These are phyloP conservation scores for Coprinellus micaceus DNA, from an alignment of 768 basidiomycete species.

Conservation along the genomic window DNA sequence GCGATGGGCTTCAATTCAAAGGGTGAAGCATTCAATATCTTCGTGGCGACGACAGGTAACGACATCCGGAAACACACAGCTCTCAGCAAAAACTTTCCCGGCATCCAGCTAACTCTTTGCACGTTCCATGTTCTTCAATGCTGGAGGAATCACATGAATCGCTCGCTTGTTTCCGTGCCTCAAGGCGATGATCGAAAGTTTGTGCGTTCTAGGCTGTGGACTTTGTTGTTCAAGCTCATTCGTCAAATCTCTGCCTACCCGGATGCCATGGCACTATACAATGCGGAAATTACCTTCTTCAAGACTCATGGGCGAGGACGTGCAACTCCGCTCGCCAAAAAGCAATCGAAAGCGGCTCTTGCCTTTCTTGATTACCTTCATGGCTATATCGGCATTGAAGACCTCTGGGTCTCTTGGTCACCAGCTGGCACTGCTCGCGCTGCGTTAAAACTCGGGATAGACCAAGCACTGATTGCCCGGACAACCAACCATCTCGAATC, in stretches of 20 bases:
- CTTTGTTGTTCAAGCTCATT: constrained; percentile 18
- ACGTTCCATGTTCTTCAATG: constrained; percentile 32
- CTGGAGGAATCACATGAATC: constrained; percentile 29
- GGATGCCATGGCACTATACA: constrained; percentile 16
- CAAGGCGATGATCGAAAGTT: constrained; percentile 20
- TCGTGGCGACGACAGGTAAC: constrained; percentile 26
- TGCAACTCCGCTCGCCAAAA: constrained; percentile 8
- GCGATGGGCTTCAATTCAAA: constrained; percentile 14
- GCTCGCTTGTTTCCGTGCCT: constrained; percentile 20
- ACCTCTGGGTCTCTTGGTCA: constrained; percentile 29
- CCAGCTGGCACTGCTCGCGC: constrained; percentile 21
- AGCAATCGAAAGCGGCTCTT: constrained; percentile 17
- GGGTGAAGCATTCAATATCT: constrained; percentile 16
- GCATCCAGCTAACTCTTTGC: constrained; percentile 29
- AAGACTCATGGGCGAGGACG: constrained; percentile 2
- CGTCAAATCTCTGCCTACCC: constrained; percentile 20
- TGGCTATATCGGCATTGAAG: constrained; percentile 12
- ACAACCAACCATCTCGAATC: constrained; percentile 35
- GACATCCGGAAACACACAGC: constrained; percentile 23
- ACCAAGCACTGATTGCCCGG: constrained; percentile 18
- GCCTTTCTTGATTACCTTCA: constrained; percentile 20
- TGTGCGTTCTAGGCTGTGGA: constrained; percentile 14
- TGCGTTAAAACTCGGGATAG: constrained; percentile 17
- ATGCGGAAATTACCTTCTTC: constrained; percentile 16
- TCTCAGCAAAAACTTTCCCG: constrained; percentile 14